phyloP scores from a whole-genome alignment of 78 protist genomes.

The Dictyostelium purpureum region DNA sequence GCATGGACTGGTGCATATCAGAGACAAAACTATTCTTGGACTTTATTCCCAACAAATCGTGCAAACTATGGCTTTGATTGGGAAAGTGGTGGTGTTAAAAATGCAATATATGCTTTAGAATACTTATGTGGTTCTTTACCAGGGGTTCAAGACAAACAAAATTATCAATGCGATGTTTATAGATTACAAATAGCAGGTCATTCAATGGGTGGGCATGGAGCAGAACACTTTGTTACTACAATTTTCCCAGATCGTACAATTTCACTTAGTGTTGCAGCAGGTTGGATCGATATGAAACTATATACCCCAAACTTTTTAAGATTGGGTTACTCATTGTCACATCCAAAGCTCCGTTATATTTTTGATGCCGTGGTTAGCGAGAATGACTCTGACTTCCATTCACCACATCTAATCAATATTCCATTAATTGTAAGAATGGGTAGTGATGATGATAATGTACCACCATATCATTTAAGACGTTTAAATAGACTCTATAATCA shows the following conservation, averaged over 20 bases:
- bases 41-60: constrained; percentile 62
- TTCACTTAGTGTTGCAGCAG: constrained; percentile 53
- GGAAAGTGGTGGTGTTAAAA: constrained; percentile 38
- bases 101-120: constrained; percentile 40
- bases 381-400: constrained; percentile 24
- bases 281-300: constrained; percentile 58
- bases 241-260: constrained; percentile 31
- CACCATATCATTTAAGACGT: constrained; percentile 57
- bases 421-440: constrained; percentile 52
- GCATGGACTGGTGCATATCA: constrained; percentile 55
- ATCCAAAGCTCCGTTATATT: constrained; percentile 33
- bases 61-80: constrained; percentile 55
- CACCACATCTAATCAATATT: constrained; percentile 15
- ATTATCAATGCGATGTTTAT: constrained; percentile 26
- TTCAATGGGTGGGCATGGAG: constrained; percentile 64
- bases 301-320: constrained; percentile 31
- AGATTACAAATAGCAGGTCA: constrained; percentile 25
- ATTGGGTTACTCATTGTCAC: constrained; percentile 25
- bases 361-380: constrained; percentile 45
- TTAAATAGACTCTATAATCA: constrained; percentile 29
- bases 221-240: constrained; percentile 1
- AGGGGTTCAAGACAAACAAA: background rate
- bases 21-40: constrained; percentile 75
- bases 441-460: constrained; percentile 60
- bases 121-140: constrained; percentile 11